Base-by-base conservation (phyloP, 73 alveolate genomes). In the Effrenium voratum region DNA sequence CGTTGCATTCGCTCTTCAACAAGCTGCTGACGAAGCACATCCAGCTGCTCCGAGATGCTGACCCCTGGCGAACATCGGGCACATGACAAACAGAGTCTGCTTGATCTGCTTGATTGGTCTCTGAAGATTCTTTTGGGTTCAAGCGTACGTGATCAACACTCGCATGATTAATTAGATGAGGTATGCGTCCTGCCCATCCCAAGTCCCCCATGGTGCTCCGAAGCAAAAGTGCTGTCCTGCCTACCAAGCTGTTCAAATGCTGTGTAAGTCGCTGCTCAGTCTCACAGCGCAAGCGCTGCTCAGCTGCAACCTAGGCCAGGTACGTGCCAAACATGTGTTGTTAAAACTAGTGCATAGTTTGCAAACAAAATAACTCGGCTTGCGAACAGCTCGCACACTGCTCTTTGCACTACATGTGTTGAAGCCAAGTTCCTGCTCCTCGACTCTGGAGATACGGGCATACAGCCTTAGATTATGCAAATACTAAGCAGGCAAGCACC, bases 181-280 rank as follows among this genome's bases (percentile, higher is more conserved):
- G n/a, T n/a, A n/a, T n/a, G n/a, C n/a, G n/a, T n/a, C n/a, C n/a
- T n/a, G n/a, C n/a, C n/a, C n/a, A n/a, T n/a, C n/a, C n/a, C n/a
- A n/a, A n/a, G n/a, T n/a, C n/a, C n/a, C n/a, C n/a, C n/a, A n/a
- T n/a, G n/a, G n/a, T n/a, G 72, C 16, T 1, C 3, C 72, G 28
- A n/a, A 10, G 79, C 79, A 26, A n/a, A 16, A 16, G 41, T 4
- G 16, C 5, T 1, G 50, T 0, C 93, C 94, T 32, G 87, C 97
- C 97, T 90, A 90, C 97, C 97, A 90, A 90, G 36, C 77, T 45
- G 57, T 90, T 90, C 85, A 90, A 43, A 68, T 90, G 97, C 43
- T 90, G 97, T 57, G 97, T 90, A 75, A 90, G 80, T 75, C 97
- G 97, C 87, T 68, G 97, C 88, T 90, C 97, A 32, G 97, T 90